phyloP scores from a whole-genome alignment of 2,329 filamentous ascomycete species.

The Dendrostoma leiphaemia region DNA sequence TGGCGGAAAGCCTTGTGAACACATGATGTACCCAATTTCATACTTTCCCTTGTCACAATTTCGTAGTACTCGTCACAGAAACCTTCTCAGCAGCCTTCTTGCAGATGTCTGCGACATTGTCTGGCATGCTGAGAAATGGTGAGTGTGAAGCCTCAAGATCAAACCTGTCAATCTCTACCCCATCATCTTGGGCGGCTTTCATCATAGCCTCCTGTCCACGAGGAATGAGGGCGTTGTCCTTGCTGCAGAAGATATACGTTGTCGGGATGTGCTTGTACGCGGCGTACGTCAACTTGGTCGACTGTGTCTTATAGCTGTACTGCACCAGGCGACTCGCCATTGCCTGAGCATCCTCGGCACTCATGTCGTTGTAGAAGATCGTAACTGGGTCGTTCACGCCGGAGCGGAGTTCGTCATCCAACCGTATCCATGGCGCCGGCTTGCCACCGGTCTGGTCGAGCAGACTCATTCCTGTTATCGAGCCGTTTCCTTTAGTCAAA shows the following conservation, averaged over 20 bases:
- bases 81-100: too few species aligned
- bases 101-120: too few species aligned
- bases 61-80: too few species aligned
- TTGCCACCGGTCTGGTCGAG: background rate
- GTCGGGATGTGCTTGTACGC: constrained; percentile 7
- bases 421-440: background rate
- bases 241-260: background rate
- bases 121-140: constrained; percentile 4
- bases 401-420: background rate
- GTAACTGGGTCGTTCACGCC: background rate
- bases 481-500: background rate
- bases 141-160: constrained; percentile 4
- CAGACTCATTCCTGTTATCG: background rate
- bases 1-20: too few species aligned
- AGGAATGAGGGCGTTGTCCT: constrained; percentile 3
- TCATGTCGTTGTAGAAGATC: constrained; percentile 6
- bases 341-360: constrained; percentile 1
- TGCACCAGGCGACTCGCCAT: background rate
- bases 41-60: too few species aligned
- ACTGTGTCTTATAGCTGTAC: background rate
- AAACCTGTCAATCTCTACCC: background rate
- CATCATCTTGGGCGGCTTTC: background rate
- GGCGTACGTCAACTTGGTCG: background rate
- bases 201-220: constrained; percentile 3
- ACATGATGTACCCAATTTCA: too few species aligned